Base-by-base conservation (phyloP, 768 basidiomycete species). In the Leccinum incarnatum region DNA sequence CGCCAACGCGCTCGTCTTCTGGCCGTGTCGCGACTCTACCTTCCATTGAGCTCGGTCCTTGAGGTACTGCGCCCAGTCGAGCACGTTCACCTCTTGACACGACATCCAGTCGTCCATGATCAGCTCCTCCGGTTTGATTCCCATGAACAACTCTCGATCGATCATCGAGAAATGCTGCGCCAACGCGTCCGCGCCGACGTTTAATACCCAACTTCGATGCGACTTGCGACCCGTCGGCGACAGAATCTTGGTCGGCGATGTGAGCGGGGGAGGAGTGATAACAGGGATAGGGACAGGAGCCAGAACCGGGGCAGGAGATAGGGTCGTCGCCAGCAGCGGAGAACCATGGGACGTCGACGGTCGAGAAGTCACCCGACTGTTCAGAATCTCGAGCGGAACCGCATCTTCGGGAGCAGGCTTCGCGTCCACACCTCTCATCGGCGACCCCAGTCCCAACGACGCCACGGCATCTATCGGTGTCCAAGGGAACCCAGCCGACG, bases 81-180 rank as follows among this genome's bases (percentile, higher is more conserved):
- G 78, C 21, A 90, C 81, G 64, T 91, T 81, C 11, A 83, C 80
- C 30, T 79, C 87, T 56, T 83, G 78, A 51, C 81, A 79, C 10
- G 79, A 78, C 71, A 81, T 78, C 87, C 87, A 89, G 40, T 89
- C 85, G 51, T 84, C 82, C 59, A 85, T 79, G 40, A 92, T 85
- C n/a, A 94, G 78, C 66, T 96, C 94, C 67, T 95, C 91, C 67
- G 94, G 94, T 64, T 87, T 88, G 71, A 96, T 81, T 11, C 83
- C 82, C 72, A 90, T 84, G 70, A 94, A 92, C 55, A 95, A 75
- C 64, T 95, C 93, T 25, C 91, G 82, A 62, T 96, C 93, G 62
- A 96, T 93, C 81, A 93, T 87, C 7, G 88, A 81, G 66, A 95
- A 90, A 65, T 94, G 90, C 54, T 86, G 80, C 1, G 89, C 89